Evolutionary conservation across 164 flowering plant genomes (phyloP).

Genomic region (Piper betle): DNA sequence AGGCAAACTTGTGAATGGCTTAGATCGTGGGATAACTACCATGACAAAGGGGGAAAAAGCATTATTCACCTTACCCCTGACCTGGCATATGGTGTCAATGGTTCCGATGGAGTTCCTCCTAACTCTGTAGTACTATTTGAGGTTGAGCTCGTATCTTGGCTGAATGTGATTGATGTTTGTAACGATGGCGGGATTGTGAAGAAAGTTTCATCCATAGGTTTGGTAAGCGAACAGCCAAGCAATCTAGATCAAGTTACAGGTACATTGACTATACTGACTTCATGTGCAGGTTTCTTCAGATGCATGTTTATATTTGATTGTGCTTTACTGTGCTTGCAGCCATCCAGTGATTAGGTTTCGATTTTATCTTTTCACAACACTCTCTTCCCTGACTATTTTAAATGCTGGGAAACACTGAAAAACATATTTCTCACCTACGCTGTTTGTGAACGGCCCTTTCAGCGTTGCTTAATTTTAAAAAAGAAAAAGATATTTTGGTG

Average conservation of each 20-base stretch:
- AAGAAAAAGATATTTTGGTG: no score
- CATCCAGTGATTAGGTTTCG: no score
- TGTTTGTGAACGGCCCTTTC: no score
- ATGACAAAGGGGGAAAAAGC: conserved; percentile 57
- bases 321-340: no score
- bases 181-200: conserved; percentile 46
- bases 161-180: conserved; percentile 30
- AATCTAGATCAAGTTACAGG: conserved; percentile 44
- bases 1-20: conserved; percentile 50
- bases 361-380: no score
- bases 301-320: no score
- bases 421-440: no score
- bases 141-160: conserved; percentile 43
- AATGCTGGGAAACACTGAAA: no score
- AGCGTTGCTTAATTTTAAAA: no score
- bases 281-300: no score
- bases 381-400: no score
- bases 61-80: conserved; percentile 34
- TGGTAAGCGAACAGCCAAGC: conserved; percentile 40
- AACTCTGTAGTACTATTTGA: conserved; percentile 31
- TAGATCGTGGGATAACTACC: conserved; percentile 48
- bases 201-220: conserved; percentile 33
- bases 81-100: conserved; percentile 39
- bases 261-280: conserved; percentile 5
- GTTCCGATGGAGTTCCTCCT: conserved; percentile 33